phyloP scores from a whole-genome alignment of 2,329 filamentous ascomycete genomes.

The Catunica adiposa region DNA sequence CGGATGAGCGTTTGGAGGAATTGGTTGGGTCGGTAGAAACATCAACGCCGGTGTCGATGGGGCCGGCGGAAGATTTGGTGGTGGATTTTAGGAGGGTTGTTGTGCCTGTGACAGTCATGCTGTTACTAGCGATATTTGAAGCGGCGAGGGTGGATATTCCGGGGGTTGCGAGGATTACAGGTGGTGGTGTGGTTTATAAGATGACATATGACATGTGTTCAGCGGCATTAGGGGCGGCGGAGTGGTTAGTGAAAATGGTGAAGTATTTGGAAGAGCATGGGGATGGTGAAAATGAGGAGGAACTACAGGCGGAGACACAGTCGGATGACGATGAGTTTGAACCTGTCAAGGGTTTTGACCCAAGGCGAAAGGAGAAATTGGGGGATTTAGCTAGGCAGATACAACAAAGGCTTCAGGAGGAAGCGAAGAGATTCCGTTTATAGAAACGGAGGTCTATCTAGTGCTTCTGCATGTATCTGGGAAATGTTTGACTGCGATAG shows the following conservation, averaged over 20 bases:
- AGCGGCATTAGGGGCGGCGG: neutral
- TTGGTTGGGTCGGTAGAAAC: neutral
- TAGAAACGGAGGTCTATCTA: neutral
- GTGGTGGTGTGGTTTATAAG: neutral
- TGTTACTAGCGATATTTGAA: constrained; percentile 6
- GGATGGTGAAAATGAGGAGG: neutral
- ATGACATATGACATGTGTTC: neutral
- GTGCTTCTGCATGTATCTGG: no score
- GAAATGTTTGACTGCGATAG: neutral
- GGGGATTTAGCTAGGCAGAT: neutral
- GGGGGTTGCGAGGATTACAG: neutral
- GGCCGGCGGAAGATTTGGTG: no score
- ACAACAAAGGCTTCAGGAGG: neutral
- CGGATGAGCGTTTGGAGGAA: constrained; percentile 2
- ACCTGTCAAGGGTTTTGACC: constrained; percentile 10
- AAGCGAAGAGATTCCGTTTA: neutral
- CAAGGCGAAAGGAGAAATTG: neutral
- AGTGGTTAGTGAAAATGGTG: neutral
- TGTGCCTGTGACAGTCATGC: constrained; percentile 8
- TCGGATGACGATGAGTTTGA: constrained; percentile 11
- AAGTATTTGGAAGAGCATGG: neutral
- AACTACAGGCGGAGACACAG: neutral
- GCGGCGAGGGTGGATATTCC: neutral
- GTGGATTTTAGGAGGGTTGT: constrained; percentile 3
- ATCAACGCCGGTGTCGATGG: no score